phyloP scores from a whole-genome alignment of 805 yeast species.

The Sugiyamaella smithiae region DNA sequence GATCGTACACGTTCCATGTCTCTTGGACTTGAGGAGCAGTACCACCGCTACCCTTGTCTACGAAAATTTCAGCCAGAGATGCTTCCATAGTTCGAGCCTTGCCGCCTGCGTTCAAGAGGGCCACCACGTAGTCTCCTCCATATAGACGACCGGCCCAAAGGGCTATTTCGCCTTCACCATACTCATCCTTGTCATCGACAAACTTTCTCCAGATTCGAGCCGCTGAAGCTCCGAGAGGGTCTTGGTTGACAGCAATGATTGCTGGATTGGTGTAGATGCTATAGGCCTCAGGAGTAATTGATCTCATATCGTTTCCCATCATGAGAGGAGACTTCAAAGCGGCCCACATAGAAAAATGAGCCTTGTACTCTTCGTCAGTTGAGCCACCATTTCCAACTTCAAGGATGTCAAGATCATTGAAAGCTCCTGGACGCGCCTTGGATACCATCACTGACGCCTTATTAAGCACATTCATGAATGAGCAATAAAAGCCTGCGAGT shows the following conservation, averaged over 20 bases:
- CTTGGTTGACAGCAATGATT: conserved; percentile 31
- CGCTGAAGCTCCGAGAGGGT: conserved; percentile 25
- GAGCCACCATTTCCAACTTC: conserved; percentile 35
- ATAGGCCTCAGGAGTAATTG: conserved; percentile 25
- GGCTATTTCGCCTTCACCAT: conserved; percentile 17
- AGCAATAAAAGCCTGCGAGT: conserved; percentile 31
- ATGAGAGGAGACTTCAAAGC: conserved; percentile 34
- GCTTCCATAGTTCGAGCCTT: conserved; percentile 11
- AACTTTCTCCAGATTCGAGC: conserved; percentile 17
- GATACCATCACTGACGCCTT: conserved; percentile 33
- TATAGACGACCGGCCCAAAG: conserved; percentile 19
- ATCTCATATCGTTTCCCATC: conserved; percentile 31
- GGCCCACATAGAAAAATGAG: conserved; percentile 36
- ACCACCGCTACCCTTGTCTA: conserved; percentile 16
- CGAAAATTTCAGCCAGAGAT: conserved; percentile 17
- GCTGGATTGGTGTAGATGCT: conserved; percentile 26
- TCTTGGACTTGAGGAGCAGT: conserved; percentile 11
- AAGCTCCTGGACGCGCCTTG: conserved; percentile 29
- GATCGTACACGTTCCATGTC: conserved; percentile 20
- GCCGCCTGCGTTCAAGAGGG: conserved; percentile 19
- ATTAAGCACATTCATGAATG: conserved; percentile 28
- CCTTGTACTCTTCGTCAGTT: conserved; percentile 32
- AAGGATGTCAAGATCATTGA: conserved; percentile 34
- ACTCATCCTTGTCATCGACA: conserved; percentile 14
- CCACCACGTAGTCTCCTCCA: conserved; percentile 20